Evolutionary conservation across 108 stramenopile species (phyloP).

Genomic region (Skeletonema potamos): DNA sequence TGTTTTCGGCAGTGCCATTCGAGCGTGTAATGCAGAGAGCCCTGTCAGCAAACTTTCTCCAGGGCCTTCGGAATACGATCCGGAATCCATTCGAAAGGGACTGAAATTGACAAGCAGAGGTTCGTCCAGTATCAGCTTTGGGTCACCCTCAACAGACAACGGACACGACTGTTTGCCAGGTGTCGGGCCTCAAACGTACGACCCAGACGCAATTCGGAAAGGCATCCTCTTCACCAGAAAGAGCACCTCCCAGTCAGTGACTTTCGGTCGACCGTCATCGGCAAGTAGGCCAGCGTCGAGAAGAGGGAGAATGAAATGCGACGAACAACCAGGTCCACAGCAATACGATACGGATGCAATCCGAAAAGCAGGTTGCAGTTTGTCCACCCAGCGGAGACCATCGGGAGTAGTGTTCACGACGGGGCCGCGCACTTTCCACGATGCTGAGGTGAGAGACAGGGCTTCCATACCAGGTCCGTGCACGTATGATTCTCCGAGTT

Average conservation of each 20-base stretch:
- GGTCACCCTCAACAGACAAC: no score
- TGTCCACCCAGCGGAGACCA: slow-evolving; percentile 42
- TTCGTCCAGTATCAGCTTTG: slow-evolving; percentile 27
- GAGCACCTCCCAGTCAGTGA: slow-evolving; percentile 26
- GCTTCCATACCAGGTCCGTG: slow-evolving; percentile 42
- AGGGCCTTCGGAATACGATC: slow-evolving; percentile 36
- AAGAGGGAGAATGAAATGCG: not conserved
- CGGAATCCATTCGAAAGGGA: slow-evolving; percentile 39
- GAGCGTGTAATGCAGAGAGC: slow-evolving; percentile 26
- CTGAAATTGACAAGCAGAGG: slow-evolving; percentile 30
- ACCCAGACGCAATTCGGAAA: slow-evolving; percentile 31
- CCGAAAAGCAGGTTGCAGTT: slow-evolving; percentile 11
- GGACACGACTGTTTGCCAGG: slow-evolving; percentile 26
- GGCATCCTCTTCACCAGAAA: slow-evolving; percentile 43
- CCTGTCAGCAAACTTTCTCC: slow-evolving; percentile 13
- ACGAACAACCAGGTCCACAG: slow-evolving; percentile 39
- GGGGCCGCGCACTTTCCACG: slow-evolving; percentile 54
- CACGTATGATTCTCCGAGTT: slow-evolving; percentile 21
- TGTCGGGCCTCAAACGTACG: slow-evolving; percentile 29
- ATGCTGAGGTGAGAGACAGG: slow-evolving; percentile 45
- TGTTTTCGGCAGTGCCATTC: slow-evolving; percentile 36
- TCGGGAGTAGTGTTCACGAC: slow-evolving; percentile 49
- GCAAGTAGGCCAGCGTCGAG: not conserved
- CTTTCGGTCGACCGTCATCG: slow-evolving; percentile 42
- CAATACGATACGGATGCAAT: slow-evolving; percentile 47